Conservation (phyloP, 768 basidiomycete genomes). For the Leucogyrophana mollusca region DNA sequence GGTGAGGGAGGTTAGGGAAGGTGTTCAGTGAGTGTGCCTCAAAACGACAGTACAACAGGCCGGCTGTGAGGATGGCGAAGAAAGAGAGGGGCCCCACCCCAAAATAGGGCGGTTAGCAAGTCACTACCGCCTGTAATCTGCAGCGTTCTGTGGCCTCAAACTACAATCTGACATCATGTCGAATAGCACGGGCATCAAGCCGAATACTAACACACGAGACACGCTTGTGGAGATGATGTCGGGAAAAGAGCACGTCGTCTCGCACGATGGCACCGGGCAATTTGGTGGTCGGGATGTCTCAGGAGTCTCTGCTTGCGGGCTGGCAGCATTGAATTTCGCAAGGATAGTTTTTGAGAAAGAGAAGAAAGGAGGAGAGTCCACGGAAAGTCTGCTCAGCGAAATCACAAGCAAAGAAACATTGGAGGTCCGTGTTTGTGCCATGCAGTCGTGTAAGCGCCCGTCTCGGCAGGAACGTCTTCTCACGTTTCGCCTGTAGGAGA, state of each 20-base stretch:
- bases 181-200: too few relatives aligned
- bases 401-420: conserved; percentile 18
- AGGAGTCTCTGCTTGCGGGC: conserved; percentile 57
- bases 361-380: background rate
- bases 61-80: too few relatives aligned
- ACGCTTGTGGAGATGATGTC: too few relatives aligned
- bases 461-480: background rate
- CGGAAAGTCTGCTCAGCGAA: conserved; percentile 13
- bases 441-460: background rate
- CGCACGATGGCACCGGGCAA: conserved; percentile 53
- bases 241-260: conserved; percentile 40
- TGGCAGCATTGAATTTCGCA: conserved; percentile 66
- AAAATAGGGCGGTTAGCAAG: too few relatives aligned
- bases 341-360: conserved; percentile 42
- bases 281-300: conserved; percentile 39
- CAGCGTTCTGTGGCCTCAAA: too few relatives aligned
- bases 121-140: too few relatives aligned
- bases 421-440: conserved; percentile 17
- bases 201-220: too few relatives aligned
- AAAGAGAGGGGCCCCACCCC: too few relatives aligned
- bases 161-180: too few relatives aligned
- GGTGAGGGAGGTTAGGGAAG: too few relatives aligned
- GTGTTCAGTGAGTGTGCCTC: too few relatives aligned
- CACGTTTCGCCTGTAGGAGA: conserved; percentile 39
- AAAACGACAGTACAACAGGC: too few relatives aligned